Evolutionary conservation across 208 protist genomes (phyloP).

Genomic region (Trypanosoma grayi): DNA sequence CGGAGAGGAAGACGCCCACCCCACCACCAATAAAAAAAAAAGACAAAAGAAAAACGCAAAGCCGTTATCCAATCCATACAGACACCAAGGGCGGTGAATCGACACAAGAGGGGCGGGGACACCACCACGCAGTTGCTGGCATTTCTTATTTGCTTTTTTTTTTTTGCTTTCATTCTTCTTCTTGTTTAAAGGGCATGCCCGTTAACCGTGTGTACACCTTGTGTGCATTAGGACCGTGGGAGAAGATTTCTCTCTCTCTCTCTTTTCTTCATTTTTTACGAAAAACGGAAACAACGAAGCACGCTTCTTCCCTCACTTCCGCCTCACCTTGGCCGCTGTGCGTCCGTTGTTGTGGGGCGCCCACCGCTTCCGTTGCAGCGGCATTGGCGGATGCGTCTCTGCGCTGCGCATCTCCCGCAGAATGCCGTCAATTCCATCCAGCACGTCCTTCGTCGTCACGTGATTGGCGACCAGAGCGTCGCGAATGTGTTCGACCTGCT

Average conservation of each 20-base stretch:
- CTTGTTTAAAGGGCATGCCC: background rate
- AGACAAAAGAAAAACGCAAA: background rate
- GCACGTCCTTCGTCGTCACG: slow-evolving; percentile 47
- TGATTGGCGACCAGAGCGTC: slow-evolving; percentile 15
- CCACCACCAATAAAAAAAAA: background rate
- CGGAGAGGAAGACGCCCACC: too few species aligned
- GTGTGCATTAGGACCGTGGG: background rate
- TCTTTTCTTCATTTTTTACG: background rate
- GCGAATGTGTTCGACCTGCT: slow-evolving; percentile 22
- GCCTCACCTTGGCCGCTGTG: background rate
- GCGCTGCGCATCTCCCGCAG: slow-evolving; percentile 5
- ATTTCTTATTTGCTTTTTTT: background rate
- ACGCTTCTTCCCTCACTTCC: background rate
- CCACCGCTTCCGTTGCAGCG: background rate
- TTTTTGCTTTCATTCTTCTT: background rate
- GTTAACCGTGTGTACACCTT: slow-evolving; percentile 3
- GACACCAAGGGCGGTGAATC: too few species aligned
- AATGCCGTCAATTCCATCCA: slow-evolving; percentile 31
- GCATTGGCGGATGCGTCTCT: background rate
- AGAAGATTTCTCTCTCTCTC: background rate
- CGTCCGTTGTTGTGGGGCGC: background rate
- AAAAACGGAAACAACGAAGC: too few species aligned
- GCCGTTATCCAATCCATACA: too few species aligned
- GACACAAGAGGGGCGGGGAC: too few species aligned
- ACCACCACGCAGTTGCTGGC: background rate